A percentile compares a stretch with the other conserved stretches of the same genome.
These are phyloP conservation scores for Aspergillus texensis DNA, from an alignment of 2,329 filamentous ascomycete species.

Conservation along the genomic window DNA sequence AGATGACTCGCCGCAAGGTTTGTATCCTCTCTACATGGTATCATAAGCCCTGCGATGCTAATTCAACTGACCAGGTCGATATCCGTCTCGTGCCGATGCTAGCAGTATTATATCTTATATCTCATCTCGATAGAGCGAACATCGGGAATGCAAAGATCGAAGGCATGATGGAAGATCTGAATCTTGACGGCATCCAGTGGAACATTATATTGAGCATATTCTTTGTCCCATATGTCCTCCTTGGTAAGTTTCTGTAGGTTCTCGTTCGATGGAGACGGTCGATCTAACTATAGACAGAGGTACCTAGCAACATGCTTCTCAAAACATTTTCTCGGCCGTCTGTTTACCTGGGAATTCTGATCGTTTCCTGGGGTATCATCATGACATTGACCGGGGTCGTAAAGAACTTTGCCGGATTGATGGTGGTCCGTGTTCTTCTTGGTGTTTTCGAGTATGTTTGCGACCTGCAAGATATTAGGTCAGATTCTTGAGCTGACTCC, in stretches of 20 bases:
- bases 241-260: constrained; percentile 10
- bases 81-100: constrained; percentile 22
- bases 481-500: background rate
- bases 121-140: constrained; percentile 31
- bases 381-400: constrained; percentile 54
- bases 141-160: constrained; percentile 35
- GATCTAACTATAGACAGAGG: constrained; percentile 16
- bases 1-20: constrained; percentile 17
- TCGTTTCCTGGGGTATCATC: constrained; percentile 48
- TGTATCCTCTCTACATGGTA: background rate
- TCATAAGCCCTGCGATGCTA: background rate
- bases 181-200: constrained; percentile 26
- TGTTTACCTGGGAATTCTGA: constrained; percentile 28
- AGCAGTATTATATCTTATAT: constrained; percentile 26
- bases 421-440: constrained; percentile 50
- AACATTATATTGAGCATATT: constrained; percentile 22
- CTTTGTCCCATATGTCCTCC: constrained; percentile 14
- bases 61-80: constrained; percentile 13
- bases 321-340: constrained; percentile 29
- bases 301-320: constrained; percentile 23
- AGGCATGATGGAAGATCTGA: constrained; percentile 23
- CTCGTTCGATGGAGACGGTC: background rate
- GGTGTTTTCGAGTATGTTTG: constrained; percentile 40
- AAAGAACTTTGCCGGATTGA: constrained; percentile 49
- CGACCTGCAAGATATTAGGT: too few species aligned